Evolutionary conservation across 2,329 filamentous ascomycete genomes (phyloP), one percentile per base, ranked within the genome.

Genomic region (Cladophialophora bantiana): DNA sequence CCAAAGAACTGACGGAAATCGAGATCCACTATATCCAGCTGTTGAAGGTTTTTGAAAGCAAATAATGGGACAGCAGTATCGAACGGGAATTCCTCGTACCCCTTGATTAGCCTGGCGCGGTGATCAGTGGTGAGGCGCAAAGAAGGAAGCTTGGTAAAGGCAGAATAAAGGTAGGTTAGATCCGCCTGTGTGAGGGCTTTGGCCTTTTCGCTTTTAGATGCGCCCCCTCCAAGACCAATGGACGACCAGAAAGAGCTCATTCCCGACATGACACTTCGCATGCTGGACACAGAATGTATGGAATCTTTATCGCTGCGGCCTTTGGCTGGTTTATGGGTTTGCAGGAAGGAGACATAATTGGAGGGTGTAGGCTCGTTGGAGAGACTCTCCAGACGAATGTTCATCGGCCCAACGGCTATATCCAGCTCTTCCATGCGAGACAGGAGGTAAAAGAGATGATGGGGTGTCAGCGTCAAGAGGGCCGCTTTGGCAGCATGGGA

Each of bases 1-100:
- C 95, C 95, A 79, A 93, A 97, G 80, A 98, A 97, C 74, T 97
- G 94, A 68, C 95, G 89, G 77, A 97, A 97, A 79, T 99, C 95
- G 76, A 98, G 90, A 80, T 96, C 94, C 80, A 90, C 94, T 61
- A 99, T 92, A 78, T 99, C 95, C 70, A 99, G 84, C 26, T 93
- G 91, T 79, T 94, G 94, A 62, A 98, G 83, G 73, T 98, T 99
- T 81, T 99, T 98, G 86, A 99, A 98, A 7, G 92, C 91, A 78
- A 96, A 90, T n/a, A 99, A 84, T 20, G 95, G 95, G 35, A 99
- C 95, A 20, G 95, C 95, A 31, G 93, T 97, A 79, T 99, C 95
- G 78, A 98, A 97, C 2, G 95, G 95, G 73, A 98, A 99, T 79
- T 97, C 94, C 79, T 99, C 95, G 76, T 95, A 98, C 34, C 94